Percentiles rank a stretch among this genome's conserved stretches.
These are phyloP conservation scores for Aplosporella prunicola DNA, from an alignment of 2,329 filamentous ascomycete species.

Conservation along the genomic window DNA sequence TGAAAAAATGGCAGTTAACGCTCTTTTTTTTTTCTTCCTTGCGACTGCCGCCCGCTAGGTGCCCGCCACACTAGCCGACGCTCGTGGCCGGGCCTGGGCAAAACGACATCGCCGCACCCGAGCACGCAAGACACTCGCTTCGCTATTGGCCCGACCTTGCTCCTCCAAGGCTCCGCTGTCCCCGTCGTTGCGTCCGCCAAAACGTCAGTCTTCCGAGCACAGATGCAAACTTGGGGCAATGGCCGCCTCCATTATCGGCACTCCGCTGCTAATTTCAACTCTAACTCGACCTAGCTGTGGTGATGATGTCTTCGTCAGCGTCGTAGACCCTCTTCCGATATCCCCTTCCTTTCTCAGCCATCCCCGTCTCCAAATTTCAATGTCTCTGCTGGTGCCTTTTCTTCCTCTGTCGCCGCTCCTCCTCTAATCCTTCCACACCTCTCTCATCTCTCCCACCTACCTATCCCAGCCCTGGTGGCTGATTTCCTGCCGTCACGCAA, in stretches of 20 bases:
- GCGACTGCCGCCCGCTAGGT: too few species aligned
- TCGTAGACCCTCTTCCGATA: too few species aligned
- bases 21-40: too few species aligned
- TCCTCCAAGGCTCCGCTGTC: slow-evolving; percentile 4
- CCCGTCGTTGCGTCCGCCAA: slow-evolving; percentile 3
- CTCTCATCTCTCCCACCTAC: neutral
- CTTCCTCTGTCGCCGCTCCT: too few species aligned
- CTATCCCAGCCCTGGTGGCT: slow-evolving; percentile 5
- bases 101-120: slow-evolving; percentile 8
- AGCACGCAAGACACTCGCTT: slow-evolving; percentile 9
- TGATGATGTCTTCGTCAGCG: slow-evolving; percentile 1
- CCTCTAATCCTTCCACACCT: too few species aligned
- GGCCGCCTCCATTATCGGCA: too few species aligned
- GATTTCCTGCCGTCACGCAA: slow-evolving; percentile 4
- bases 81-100: too few species aligned
- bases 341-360: neutral
- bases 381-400: too few species aligned
- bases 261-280: slow-evolving; percentile 9
- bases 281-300: slow-evolving; percentile 8
- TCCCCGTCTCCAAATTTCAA: too few species aligned
- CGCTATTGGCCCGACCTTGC: slow-evolving; percentile 1
- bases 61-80: too few species aligned
- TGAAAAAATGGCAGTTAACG: too few species aligned
- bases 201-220: slow-evolving; percentile 5
- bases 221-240: too few species aligned